Base-by-base conservation (phyloP, 169 alveolate genomes). In the Eimeria acervulina region DNA sequence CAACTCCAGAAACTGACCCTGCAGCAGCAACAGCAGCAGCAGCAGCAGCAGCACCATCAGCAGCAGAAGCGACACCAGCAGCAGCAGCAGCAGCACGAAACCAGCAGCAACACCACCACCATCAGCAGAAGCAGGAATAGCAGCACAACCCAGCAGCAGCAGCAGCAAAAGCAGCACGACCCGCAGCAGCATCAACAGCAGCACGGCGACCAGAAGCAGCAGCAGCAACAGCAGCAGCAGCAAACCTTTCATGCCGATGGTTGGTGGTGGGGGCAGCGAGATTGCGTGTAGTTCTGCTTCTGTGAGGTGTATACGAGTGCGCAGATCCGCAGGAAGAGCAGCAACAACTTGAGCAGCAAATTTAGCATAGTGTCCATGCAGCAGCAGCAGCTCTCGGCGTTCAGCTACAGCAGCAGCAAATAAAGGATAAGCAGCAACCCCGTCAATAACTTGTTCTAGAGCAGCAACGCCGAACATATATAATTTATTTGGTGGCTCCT, bases 391-490 rank as follows among this genome's bases (percentile, higher is more conserved):
- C 74, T 90, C 95, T 42, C 31, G 95, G 26, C 74, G 33, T 28
- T 90, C 89, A 8, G 81, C 80, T 12, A 95, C 61, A 40, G 92
- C 87, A 66, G 88, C 92, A 59, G 88, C 85, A 59, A 95, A 95
- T 3, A 38, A 66, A 33, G 96, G 96, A 47, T 59, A 95, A 33
- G 31, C 36, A 44, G 44, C 38, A 72, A 95, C 52, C 21, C 92
- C 59, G 44, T 52, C 92, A n/a, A 95, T 89, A 10, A 97, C 81
- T 78, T 96, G 97, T 33, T 97, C 97, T 88, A 97, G 96, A 1
- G 98, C 98, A 33, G 95, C 81, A 52, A 97, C 66, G 31, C 98
- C 98, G 59, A 97, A 97, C 44, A 94, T 72, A 55, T 96, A 97
- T 97, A 97, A 96, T 68, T 96, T 93, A 31, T 97, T 93, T 81